phyloP scores from a whole-genome alignment of 129 eudicot genomes.

The Pittosporum tobira region DNA sequence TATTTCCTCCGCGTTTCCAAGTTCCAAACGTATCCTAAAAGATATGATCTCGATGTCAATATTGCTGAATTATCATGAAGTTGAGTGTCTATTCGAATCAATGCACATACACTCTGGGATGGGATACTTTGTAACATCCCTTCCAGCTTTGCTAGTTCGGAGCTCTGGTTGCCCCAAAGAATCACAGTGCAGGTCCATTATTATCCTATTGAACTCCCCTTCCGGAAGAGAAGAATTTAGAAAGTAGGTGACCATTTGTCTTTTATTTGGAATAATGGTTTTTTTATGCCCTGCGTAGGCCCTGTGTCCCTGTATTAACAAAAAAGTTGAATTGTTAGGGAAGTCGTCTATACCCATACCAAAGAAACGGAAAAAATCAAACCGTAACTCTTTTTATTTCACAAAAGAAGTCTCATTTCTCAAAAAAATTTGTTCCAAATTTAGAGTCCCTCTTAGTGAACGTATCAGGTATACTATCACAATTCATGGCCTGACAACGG shows the following conservation, averaged over 20 bases:
- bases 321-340: neutral
- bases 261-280: constrained; percentile 85
- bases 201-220: constrained; percentile 54
- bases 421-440: too few relatives aligned
- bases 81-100: neutral
- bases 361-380: neutral
- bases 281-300: constrained; percentile 95
- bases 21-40: too few relatives aligned
- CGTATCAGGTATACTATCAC: too few relatives aligned
- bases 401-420: too few relatives aligned
- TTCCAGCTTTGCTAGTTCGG: constrained; percentile 63
- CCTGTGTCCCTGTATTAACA: constrained; percentile 53
- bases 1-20: too few relatives aligned
- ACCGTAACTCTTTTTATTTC: neutral
- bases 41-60: neutral
- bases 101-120: constrained; percentile 96
- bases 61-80: neutral
- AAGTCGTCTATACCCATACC: neutral
- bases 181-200: constrained; percentile 61
- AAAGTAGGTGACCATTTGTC: constrained; percentile 73
- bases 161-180: constrained; percentile 88
- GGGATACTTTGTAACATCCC: constrained; percentile 93
- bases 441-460: too few relatives aligned
- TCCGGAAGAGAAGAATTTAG: constrained; percentile 58
- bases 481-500: too few relatives aligned